phyloP scores from a whole-genome alignment of 2,329 filamentous ascomycete genomes.

The Mycogone perniciosa region DNA sequence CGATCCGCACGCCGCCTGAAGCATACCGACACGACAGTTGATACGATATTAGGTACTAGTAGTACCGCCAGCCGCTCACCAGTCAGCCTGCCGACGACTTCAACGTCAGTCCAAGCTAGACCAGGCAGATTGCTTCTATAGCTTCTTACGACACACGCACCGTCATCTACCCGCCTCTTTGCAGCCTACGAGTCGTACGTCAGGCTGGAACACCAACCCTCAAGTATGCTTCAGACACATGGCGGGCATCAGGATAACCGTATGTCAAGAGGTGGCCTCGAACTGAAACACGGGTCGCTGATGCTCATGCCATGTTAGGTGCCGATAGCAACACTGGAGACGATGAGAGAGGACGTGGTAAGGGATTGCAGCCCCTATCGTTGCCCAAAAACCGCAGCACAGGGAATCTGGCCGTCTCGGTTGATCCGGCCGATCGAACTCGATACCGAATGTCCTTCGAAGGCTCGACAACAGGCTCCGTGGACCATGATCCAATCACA shows the following conservation, averaged over 20 bases:
- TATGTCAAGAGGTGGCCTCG: constrained; percentile 19
- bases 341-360: constrained; percentile 37
- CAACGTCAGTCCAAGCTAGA: constrained; percentile 9
- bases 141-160: background rate
- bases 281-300: constrained; percentile 10
- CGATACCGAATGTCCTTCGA: constrained; percentile 73
- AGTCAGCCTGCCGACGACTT: constrained; percentile 8
- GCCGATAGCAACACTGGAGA: constrained; percentile 28
- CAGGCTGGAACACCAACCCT: constrained; percentile 19
- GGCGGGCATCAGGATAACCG: constrained; percentile 36
- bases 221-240: constrained; percentile 40
- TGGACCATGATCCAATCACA: constrained; percentile 64
- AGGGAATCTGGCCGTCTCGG: constrained; percentile 49
- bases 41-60: background rate
- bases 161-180: background rate
- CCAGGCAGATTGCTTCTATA: background rate
- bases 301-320: constrained; percentile 24
- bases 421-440: constrained; percentile 47
- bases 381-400: constrained; percentile 61
- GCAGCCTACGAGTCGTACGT: constrained; percentile 9
- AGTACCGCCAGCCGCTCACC: background rate
- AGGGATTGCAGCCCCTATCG: constrained; percentile 41
- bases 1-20: constrained; percentile 7
- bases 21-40: background rate
- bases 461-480: constrained; percentile 49